A percentile compares a stretch with the other conserved stretches of the same genome.
Evolutionary conservation across 495 filamentous ascomycete species (phyloP).

Genomic region (Pyronema domesticum): DNA sequence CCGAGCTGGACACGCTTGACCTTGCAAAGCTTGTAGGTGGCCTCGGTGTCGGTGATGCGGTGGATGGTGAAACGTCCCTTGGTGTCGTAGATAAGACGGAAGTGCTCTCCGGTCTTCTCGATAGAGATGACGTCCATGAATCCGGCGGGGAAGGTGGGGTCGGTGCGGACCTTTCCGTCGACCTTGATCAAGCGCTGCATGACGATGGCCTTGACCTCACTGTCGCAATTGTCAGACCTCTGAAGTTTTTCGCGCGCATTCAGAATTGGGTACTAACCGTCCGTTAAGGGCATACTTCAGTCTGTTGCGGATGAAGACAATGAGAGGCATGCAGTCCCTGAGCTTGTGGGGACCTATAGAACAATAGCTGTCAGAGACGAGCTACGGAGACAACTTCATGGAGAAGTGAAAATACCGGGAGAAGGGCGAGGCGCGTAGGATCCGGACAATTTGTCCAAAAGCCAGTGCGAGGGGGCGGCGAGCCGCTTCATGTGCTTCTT

Average conservation of each 20-base stretch:
- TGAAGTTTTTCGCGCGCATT: not conserved
- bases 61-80: slow-evolving; percentile 99
- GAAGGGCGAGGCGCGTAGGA: slow-evolving; percentile 92
- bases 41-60: slow-evolving; percentile 94
- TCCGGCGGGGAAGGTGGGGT: slow-evolving; percentile 89
- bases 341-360: slow-evolving; percentile 91
- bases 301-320: slow-evolving; percentile 98
- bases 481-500: slow-evolving; percentile 99
- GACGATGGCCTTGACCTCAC: slow-evolving; percentile 92
- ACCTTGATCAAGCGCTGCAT: slow-evolving; percentile 99
- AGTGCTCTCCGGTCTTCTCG: slow-evolving; percentile 99
- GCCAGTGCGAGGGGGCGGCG: slow-evolving; percentile 96
- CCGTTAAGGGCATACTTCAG: slow-evolving; percentile 99
- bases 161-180: slow-evolving; percentile 97
- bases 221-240: slow-evolving; percentile 4
- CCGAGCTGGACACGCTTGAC: slow-evolving; percentile 98
- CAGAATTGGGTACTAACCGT: slow-evolving; percentile 13
- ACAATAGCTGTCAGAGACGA: slow-evolving; percentile 25
- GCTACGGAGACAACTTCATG: slow-evolving; percentile 26
- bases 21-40: slow-evolving; percentile 97
- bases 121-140: slow-evolving; percentile 99
- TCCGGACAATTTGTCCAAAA: slow-evolving; percentile 97
- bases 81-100: slow-evolving; percentile 99
- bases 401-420: slow-evolving; percentile 26
- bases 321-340: slow-evolving; percentile 94